These are phyloP conservation scores for Misopates orontium DNA, from an alignment of 257 asterid species.

Conservation along the genomic window DNA sequence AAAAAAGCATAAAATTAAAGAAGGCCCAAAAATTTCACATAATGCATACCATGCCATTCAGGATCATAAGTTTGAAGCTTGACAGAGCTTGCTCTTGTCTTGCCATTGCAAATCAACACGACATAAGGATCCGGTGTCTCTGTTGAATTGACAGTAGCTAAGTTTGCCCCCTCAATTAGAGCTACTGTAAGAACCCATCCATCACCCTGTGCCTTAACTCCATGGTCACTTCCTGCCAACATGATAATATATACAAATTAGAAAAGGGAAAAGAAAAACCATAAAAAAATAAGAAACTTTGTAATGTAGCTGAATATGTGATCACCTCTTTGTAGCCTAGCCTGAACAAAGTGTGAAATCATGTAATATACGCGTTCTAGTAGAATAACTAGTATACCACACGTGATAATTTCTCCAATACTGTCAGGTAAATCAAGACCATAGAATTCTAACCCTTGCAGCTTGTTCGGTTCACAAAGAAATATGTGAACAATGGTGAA, in stretches of 20 bases:
- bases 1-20: slow-evolving; percentile 1
- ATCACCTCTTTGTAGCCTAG: slow-evolving; percentile 69
- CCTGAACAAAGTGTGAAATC: slow-evolving; percentile 77
- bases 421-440: slow-evolving; percentile 92
- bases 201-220: slow-evolving; percentile 83
- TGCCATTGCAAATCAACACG: slow-evolving; percentile 85
- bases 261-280: neutral
- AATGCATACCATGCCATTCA: slow-evolving; percentile 75
- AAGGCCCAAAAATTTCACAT: neutral
- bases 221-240: slow-evolving; percentile 73
- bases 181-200: slow-evolving; percentile 96
- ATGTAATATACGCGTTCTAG: slow-evolving; percentile 63
- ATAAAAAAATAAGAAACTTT: no score
- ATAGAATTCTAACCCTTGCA: slow-evolving; percentile 63
- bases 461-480: slow-evolving; percentile 42
- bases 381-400: slow-evolving; percentile 59
- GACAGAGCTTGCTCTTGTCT: slow-evolving; percentile 91
- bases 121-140: slow-evolving; percentile 79
- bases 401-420: slow-evolving; percentile 70
- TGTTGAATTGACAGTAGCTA: slow-evolving; percentile 49
- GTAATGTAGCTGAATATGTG: neutral
- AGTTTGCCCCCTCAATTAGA: slow-evolving; percentile 66
- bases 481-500: slow-evolving; percentile 61
- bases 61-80: slow-evolving; percentile 84
- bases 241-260: neutral